Evolutionary conservation across 1,139 yeast species (phyloP).

Genomic region (Blastobotrys petasosporus): DNA sequence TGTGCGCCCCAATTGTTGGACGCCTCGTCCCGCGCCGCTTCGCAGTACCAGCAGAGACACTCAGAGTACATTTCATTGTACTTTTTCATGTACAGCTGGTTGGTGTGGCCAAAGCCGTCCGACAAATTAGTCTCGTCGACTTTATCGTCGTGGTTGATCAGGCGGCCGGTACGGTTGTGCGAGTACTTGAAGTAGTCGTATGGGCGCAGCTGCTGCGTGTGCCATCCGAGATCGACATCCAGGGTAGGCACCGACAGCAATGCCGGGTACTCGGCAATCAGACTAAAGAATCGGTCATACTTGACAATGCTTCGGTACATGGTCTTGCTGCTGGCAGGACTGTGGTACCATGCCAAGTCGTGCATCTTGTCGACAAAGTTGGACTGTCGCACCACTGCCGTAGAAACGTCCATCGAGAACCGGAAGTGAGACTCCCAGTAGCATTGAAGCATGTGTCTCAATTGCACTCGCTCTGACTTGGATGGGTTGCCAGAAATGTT

Average conservation of each 20-base stretch:
- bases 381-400: constrained; percentile 35
- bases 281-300: constrained; percentile 31
- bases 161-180: constrained; percentile 15
- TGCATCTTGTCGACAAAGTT: constrained; percentile 35
- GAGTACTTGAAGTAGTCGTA: constrained; percentile 30
- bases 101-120: constrained; percentile 26
- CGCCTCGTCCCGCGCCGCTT: constrained; percentile 19
- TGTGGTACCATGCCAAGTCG: constrained; percentile 32
- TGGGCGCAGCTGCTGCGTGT: constrained; percentile 37
- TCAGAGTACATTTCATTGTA: constrained; percentile 29
- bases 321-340: constrained; percentile 25
- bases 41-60: constrained; percentile 34
- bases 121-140: constrained; percentile 28
- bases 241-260: constrained; percentile 36
- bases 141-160: constrained; percentile 34
- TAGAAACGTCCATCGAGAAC: constrained; percentile 31
- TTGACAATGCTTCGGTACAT: constrained; percentile 27
- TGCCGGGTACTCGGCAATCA: constrained; percentile 20
- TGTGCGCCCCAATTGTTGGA: not conserved
- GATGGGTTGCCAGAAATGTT: constrained; percentile 1
- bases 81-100: constrained; percentile 22
- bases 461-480: constrained; percentile 3
- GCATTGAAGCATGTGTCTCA: constrained; percentile 19
- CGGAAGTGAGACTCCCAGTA: constrained; percentile 23
- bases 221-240: constrained; percentile 41